Evolutionary conservation across 345 rosid species (phyloP), one percentile per base, ranked within the genome.

Genomic region (Salix purpurea): DNA sequence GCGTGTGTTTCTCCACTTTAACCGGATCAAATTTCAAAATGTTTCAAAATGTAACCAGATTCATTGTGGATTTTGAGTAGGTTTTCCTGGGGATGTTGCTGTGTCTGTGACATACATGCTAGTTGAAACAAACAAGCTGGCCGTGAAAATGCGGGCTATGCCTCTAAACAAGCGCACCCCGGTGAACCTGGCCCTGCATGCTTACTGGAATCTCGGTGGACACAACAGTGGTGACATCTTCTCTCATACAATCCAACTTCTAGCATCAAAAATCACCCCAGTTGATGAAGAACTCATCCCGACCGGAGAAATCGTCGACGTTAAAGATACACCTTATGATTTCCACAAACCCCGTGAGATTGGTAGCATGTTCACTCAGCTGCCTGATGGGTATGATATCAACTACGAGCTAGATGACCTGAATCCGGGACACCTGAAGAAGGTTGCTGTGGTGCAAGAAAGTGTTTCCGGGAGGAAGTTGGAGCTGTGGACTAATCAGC

Each of bases 161-260:
- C 84, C 98, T 24, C 71, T 84, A 0, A 78, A 83, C 85, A 86
- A 85, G 83, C 60, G 91, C 0, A 90, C 98, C 28, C 98, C 97
- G 0, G 90, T 96, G 70, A 91, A 96, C 82, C 39, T 96, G 61
- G 98, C 96, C 2, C 83, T 86, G 60, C 98, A 93, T 81, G 84
- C 88, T 6, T 92, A 96, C 71, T 96, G 98, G 94, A 92, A 96
- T 79, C 97, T 96, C 18, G 87, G 77, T 9, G 85, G 93, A 36
- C 95, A 96, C 73, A 74, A 71, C 74, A 89, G 92, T 61, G 96
- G 96, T 6, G 78, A 81, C 71, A 88, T 96, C 70, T 86, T 96
- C 32, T 84, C 87, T 23, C 90, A 96, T 82, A 76, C 81, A 4
- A 68, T 96, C 80, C 90, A 87, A 56, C 76, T 93, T 40, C 80